Conservation (phyloP, 305 asterid species). For the Fraxinus nigra region DNA sequence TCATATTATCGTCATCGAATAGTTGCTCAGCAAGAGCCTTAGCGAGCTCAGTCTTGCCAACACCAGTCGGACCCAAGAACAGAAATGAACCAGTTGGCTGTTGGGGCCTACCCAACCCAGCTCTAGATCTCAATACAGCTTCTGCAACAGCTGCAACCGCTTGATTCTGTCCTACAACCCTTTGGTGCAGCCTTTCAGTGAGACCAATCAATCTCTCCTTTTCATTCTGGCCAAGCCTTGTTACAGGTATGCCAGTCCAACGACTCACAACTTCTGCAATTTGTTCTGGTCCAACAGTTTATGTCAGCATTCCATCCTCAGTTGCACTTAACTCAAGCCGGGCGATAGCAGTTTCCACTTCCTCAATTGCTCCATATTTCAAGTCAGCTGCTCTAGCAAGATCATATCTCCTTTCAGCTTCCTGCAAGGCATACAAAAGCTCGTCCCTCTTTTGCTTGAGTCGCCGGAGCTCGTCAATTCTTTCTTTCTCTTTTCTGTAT, state of each 20-base stretch:
- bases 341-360: constrained; percentile 69
- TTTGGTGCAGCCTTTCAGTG: constrained; percentile 60
- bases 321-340: constrained; percentile 49
- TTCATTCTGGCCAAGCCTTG: constrained; percentile 83
- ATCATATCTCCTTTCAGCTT: constrained; percentile 86
- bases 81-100: constrained; percentile 95
- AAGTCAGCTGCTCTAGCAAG: constrained; percentile 88
- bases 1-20: constrained; percentile 71
- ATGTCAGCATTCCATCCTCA: constrained; percentile 60
- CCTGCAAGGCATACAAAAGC: constrained; percentile 59
- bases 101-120: constrained; percentile 80
- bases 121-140: constrained; percentile 84
- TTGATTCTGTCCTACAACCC: constrained; percentile 82
- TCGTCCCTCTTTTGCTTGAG: constrained; percentile 72
- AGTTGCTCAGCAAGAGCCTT: constrained; percentile 92
- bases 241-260: constrained; percentile 91
- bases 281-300: constrained; percentile 87
- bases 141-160: constrained; percentile 81
- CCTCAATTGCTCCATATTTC: constrained; percentile 81
- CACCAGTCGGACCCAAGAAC: constrained; percentile 93
- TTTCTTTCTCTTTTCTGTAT: constrained; percentile 73
- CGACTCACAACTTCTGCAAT: constrained; percentile 91
- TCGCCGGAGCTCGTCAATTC: constrained; percentile 73
- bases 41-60: constrained; percentile 89
- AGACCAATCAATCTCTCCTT: constrained; percentile 76